These are phyloP conservation scores for Tuber indicum DNA, from an alignment of 495 filamentous ascomycete species.

Conservation along the genomic window DNA sequence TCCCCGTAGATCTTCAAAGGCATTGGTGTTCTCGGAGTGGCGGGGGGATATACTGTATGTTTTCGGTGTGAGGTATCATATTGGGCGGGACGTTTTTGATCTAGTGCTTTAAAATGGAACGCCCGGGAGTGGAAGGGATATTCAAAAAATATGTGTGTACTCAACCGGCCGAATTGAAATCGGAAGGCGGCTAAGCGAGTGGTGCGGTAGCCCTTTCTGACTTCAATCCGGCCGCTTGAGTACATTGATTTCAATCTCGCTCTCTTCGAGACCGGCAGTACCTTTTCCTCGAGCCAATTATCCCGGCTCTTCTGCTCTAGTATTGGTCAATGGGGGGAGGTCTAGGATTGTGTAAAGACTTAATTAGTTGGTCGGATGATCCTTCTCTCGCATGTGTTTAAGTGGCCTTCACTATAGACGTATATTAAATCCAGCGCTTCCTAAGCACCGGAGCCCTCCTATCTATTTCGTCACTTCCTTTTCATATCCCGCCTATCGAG, in stretches of 20 bases:
- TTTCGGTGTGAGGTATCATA: neutral
- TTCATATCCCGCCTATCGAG: neutral
- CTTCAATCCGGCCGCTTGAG: too few relatives aligned
- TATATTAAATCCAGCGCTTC: neutral
- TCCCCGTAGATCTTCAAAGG: neutral
- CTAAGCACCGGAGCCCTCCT: neutral
- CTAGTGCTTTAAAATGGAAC: neutral
- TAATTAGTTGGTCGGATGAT: neutral
- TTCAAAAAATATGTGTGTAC: neutral
- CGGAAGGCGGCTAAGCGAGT: too few relatives aligned
- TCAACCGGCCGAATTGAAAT: too few relatives aligned
- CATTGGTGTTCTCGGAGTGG: neutral
- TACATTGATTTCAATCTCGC: neutral
- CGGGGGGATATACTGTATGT: neutral
- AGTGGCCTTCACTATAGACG: neutral
- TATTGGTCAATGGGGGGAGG: neutral
- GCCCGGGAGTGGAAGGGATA: neutral
- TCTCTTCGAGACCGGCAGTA: neutral
- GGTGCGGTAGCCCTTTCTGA: too few relatives aligned
- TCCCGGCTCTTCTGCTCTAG: neutral
- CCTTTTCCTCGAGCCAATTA: neutral
- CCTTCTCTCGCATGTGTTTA: neutral
- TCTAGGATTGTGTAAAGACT: neutral
- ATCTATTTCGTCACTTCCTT: neutral
- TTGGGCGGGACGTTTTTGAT: neutral